These are phyloP conservation scores for Quambalaria eucalypti DNA, from an alignment of 1,284 basidiomycete genomes.

Conservation along the genomic window DNA sequence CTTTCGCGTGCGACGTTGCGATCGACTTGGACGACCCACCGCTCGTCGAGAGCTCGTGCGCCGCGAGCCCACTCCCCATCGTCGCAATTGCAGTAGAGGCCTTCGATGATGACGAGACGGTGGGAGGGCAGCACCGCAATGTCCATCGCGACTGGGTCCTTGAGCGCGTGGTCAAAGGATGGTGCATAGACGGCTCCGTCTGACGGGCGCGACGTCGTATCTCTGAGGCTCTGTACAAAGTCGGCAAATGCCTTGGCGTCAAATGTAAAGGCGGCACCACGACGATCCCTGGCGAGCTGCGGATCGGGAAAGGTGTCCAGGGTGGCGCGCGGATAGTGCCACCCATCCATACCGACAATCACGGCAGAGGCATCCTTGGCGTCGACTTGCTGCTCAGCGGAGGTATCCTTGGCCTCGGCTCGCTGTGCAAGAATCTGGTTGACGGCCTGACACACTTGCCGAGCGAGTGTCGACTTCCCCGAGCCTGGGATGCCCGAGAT, in stretches of 20 bases:
- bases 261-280: slow-evolving; percentile 44
- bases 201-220: background rate
- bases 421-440: slow-evolving; percentile 4
- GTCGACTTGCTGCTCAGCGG: slow-evolving; percentile 14
- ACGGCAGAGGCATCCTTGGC: slow-evolving; percentile 49
- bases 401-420: background rate
- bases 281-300: slow-evolving; percentile 35
- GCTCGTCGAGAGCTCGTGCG: slow-evolving; percentile 62
- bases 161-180: slow-evolving; percentile 63
- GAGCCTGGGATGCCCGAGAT: slow-evolving; percentile 71
- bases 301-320: slow-evolving; percentile 59
- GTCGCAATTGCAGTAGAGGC: slow-evolving; percentile 68
- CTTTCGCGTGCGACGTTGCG: slow-evolving; percentile 58
- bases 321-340: slow-evolving; percentile 58
- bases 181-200: slow-evolving; percentile 26
- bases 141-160: slow-evolving; percentile 51
- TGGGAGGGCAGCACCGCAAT: slow-evolving; percentile 58
- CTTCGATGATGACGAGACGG: slow-evolving; percentile 71
- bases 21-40: slow-evolving; percentile 66
- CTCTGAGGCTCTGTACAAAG: slow-evolving; percentile 14
- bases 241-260: slow-evolving; percentile 32
- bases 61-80: slow-evolving; percentile 65
- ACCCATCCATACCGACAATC: slow-evolving; percentile 70
- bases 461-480: slow-evolving; percentile 68
- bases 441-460: slow-evolving; percentile 51